Base-by-base conservation (phyloP, 139 green algal species). In the Chlamydomonas sp. region DNA sequence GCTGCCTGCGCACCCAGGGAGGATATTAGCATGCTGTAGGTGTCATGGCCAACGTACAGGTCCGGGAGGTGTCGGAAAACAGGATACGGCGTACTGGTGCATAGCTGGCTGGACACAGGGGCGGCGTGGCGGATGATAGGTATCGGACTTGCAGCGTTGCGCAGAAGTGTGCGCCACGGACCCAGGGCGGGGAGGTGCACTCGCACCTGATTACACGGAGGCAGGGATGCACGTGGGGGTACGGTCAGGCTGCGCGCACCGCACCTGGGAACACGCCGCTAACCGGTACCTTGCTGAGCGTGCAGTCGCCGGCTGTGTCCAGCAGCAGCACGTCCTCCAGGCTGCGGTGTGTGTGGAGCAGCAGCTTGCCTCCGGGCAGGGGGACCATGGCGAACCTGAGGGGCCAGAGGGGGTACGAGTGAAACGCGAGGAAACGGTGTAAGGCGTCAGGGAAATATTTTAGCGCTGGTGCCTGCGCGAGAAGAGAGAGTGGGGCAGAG, bases 291-390 rank as follows among this genome's bases (percentile, higher is more conserved):
- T 49, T 31, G 80, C 17, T 67, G 14, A 78, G 80, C 80, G 67
- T 60, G 1, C 58, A 58, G 3, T 17, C 57, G 12, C 59, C n/a
- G 7, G 63, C n/a, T 78, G 68, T 17, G 16, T 85, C 80, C 49
- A 85, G 49, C 57, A 78, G 16, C 80, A 85, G 67, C 58, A 85
- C 59, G 68, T 85, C n/a, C 2, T 85, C 67, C 14, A 57, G n/a
- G 68, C 80, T 77, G 67, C 68, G 68, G 68, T 85, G 80, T 67
- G 80, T 85, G 80, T 85, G 80, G 8, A 80, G 60, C 60, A 80
- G 71, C 71, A 80, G 60, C n/a, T 67, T 49, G 59, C 60, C 71
- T 59, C 62, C 73, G 2, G 74, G 62, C 72, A 86, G 60, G 12
- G 82, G 20, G 10, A 62, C n/a, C 82, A 86, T 49, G 17, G 82